Conservation (phyloP, 176 grass and related monocot genomes). For the Carex parvula region DNA sequence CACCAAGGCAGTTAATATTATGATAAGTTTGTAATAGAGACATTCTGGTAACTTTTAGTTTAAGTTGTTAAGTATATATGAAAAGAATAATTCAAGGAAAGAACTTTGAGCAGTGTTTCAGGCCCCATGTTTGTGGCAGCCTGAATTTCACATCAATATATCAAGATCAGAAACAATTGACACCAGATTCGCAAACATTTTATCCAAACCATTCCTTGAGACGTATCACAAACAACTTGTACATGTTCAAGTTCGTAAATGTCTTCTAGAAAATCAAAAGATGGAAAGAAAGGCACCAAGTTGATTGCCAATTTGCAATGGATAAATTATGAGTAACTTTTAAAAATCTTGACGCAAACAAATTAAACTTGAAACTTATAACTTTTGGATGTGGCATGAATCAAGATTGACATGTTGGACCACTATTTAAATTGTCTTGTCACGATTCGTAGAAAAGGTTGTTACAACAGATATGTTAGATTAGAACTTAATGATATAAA, state of each 20-base stretch:
- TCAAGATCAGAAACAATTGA: not conserved
- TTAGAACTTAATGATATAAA: conserved; percentile 2
- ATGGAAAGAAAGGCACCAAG: not conserved
- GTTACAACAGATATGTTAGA: not conserved
- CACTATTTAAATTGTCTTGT: not conserved
- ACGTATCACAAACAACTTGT: not conserved
- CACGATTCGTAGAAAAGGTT: not conserved
- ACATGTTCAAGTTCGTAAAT: not conserved
- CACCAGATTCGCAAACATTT: not conserved
- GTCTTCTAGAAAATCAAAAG: not conserved
- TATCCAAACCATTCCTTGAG: not conserved
- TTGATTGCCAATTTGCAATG: not conserved
- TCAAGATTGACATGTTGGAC: not conserved
- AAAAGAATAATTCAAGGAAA: not conserved
- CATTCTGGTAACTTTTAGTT: not conserved
- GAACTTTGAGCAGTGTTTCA: not conserved
- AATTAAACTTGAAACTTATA: not conserved
- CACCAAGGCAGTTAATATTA: not conserved
- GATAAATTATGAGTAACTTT: not conserved
- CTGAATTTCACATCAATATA: not conserved
- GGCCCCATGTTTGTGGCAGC: not conserved
- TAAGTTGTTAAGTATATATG: not conserved
- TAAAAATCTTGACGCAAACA: not conserved
- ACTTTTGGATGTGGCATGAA: not conserved
- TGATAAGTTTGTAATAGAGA: not conserved